Percentiles rank a stretch among this genome's conserved stretches.
These are phyloP conservation scores for Melanopsichium pennsylvanicum DNA, from an alignment of 1,284 basidiomycete species.

Conservation along the genomic window DNA sequence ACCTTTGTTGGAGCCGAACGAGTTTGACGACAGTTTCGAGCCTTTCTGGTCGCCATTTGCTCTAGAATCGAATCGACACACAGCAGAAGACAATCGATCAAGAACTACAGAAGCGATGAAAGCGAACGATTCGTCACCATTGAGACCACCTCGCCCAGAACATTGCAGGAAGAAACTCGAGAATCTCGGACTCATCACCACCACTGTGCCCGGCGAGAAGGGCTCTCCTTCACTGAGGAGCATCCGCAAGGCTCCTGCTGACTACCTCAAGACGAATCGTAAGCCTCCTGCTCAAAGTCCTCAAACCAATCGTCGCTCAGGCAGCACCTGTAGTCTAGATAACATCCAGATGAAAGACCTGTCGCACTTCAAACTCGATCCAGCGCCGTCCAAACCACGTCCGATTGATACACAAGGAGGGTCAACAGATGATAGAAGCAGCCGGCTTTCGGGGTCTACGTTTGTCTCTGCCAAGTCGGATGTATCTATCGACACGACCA, in stretches of 20 bases:
- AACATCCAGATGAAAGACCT: neutral
- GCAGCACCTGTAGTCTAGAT: neutral
- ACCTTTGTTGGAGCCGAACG: neutral
- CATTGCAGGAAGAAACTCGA: slow-evolving; percentile 12
- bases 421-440: neutral
- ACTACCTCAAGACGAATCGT: slow-evolving; percentile 4
- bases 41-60: neutral
- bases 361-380: neutral
- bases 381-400: neutral
- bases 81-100: no score
- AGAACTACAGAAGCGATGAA: no score
- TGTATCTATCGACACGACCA: neutral
- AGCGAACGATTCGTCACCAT: neutral
- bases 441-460: neutral
- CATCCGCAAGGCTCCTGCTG: slow-evolving; percentile 8
- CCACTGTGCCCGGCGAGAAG: neutral
- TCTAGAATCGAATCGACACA: neutral
- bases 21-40: neutral
- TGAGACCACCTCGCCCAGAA: slow-evolving; percentile 7
- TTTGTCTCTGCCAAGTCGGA: slow-evolving; percentile 1
- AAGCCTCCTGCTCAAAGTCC: no score
- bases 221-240: neutral
- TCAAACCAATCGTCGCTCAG: no score
- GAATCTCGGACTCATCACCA: neutral
- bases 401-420: neutral